Conservation (phyloP, 352 stramenopile species). For the Globisporangium nagaii region DNA sequence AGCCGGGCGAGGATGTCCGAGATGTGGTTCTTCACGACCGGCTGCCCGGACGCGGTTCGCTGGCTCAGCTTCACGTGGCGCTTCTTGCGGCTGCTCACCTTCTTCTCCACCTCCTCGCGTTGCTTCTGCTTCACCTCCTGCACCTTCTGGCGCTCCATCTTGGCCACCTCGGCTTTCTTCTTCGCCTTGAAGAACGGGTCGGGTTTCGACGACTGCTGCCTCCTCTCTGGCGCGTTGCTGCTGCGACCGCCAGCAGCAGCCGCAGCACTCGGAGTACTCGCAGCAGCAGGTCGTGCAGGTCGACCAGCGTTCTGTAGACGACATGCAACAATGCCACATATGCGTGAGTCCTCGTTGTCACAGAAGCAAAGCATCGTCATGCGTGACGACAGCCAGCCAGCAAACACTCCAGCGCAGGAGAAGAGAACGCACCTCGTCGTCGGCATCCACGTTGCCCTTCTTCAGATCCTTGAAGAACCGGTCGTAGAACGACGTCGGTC, state of each 20-base stretch:
- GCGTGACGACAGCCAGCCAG: background rate
- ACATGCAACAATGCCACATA: no score
- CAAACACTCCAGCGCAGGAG: no score
- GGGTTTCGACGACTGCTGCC: conserved; percentile 28
- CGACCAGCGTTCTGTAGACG: background rate
- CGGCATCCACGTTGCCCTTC: conserved; percentile 25
- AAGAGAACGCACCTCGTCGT: conserved; percentile 11
- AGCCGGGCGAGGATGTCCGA: conserved; percentile 75
- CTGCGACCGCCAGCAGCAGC: conserved; percentile 15
- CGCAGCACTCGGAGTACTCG: conserved; percentile 4
- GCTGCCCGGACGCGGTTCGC: conserved; percentile 69
- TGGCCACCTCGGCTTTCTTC: conserved; percentile 57
- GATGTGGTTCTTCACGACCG: conserved; percentile 84
- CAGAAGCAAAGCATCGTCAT: background rate
- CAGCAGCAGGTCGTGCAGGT: background rate
- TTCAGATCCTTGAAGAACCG: conserved; percentile 65
- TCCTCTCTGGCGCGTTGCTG: conserved; percentile 14
- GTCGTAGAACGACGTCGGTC: conserved; percentile 71
- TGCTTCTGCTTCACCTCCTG: conserved; percentile 49
- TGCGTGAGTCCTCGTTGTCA: background rate
- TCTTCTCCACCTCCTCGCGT: conserved; percentile 51
- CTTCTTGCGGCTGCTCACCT: conserved; percentile 80
- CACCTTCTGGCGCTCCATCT: conserved; percentile 40
- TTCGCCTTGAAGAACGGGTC: conserved; percentile 85
- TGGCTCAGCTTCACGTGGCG: conserved; percentile 83